Evolutionary conservation across 805 yeast genomes (phyloP).

Genomic region (Metschnikowia drakensbergensis): DNA sequence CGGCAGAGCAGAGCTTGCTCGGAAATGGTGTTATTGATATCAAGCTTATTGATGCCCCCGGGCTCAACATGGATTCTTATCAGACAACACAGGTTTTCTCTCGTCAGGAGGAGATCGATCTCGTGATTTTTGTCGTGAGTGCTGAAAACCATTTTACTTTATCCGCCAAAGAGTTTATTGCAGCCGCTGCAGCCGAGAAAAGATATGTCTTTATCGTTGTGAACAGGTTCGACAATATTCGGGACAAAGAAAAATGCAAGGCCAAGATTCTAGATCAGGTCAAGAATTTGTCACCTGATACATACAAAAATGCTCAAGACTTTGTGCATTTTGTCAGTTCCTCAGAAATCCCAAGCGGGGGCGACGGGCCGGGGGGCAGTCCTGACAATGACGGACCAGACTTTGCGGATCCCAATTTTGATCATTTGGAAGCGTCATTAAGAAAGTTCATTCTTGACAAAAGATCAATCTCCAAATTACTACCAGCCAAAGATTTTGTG

Average conservation of each 20-base stretch:
- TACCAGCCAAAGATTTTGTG: constrained; percentile 90
- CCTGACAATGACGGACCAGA: constrained; percentile 27
- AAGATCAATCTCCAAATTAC: constrained; percentile 79
- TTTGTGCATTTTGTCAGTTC: constrained; percentile 92
- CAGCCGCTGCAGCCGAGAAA: constrained; percentile 87
- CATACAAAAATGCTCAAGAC: constrained; percentile 81
- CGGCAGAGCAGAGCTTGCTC: constrained; percentile 63
- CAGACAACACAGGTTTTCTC: constrained; percentile 95
- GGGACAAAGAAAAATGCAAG: constrained; percentile 75
- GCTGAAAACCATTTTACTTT: constrained; percentile 95
- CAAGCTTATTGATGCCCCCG: constrained; percentile 94
- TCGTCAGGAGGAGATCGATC: constrained; percentile 94
- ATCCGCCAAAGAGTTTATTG: constrained; percentile 89
- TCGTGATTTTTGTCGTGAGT: constrained; percentile 92
- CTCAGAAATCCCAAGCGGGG: constrained; percentile 41
- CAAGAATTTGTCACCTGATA: constrained; percentile 80
- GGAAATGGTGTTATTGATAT: constrained; percentile 91
- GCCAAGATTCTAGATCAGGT: constrained; percentile 79
- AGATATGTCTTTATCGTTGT: constrained; percentile 91
- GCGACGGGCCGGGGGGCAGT: constrained; percentile 27
- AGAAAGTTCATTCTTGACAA: constrained; percentile 85
- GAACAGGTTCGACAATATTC: constrained; percentile 84
- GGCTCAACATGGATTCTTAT: constrained; percentile 85
- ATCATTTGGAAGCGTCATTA: constrained; percentile 76
- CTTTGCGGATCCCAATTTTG: constrained; percentile 62